phyloP scores from a whole-genome alignment of 129 eudicot genomes.

The Artemisia tridentata region DNA sequence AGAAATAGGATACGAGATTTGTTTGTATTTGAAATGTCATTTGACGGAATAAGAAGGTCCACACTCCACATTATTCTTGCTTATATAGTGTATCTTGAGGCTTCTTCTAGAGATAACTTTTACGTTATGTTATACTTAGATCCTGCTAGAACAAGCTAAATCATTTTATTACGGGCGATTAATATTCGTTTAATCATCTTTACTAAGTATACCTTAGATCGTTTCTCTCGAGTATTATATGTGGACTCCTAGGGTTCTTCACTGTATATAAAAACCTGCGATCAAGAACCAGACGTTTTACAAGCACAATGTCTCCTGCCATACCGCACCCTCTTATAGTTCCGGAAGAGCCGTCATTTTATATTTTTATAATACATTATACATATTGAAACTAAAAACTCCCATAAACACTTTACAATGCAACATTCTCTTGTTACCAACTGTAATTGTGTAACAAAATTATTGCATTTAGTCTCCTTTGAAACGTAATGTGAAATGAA shows the following conservation, averaged over 20 bases:
- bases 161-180: background rate
- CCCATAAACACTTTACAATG: too few species aligned
- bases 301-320: background rate
- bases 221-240: background rate
- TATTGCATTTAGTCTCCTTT: slow-evolving; percentile 8
- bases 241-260: background rate
- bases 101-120: background rate
- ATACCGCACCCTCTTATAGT: background rate
- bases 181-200: background rate
- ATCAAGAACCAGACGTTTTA: background rate
- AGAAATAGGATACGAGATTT: background rate
- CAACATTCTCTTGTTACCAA: too few species aligned
- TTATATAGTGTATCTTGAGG: too few species aligned
- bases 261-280: background rate
- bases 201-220: background rate
- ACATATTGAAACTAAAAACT: too few species aligned
- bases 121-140: background rate
- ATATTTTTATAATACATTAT: background rate
- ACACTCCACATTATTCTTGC: background rate
- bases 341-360: background rate
- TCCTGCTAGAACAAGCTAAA: background rate
- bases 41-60: background rate
- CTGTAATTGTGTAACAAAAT: too few species aligned
- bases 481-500: background rate
- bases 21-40: background rate